Evolutionary conservation across 257 asterid species (phyloP).

Genomic region (Fraxinus americana): DNA sequence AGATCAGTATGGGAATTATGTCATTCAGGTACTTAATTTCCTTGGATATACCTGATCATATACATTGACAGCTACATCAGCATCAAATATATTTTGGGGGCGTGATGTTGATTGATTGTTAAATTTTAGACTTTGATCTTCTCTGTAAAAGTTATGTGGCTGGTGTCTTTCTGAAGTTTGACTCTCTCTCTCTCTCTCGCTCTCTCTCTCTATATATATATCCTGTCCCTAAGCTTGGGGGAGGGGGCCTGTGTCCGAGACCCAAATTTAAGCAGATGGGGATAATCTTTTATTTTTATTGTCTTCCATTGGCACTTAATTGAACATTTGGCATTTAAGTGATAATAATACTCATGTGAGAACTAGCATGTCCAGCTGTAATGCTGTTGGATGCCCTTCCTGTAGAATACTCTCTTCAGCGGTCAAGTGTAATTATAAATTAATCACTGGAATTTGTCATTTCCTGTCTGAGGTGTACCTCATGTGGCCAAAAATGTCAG

Average conservation of each 20-base stretch:
- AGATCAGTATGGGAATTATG: slow-evolving; percentile 90
- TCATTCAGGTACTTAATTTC: slow-evolving; percentile 70
- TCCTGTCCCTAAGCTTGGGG: background rate
- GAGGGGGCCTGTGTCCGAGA: background rate
- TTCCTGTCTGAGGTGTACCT: background rate
- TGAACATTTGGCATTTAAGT: background rate
- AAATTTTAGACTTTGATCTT: slow-evolving; percentile 3
- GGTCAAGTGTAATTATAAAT: background rate
- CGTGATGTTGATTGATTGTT: background rate
- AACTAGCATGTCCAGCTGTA: background rate
- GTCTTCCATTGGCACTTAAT: background rate
- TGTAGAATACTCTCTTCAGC: background rate
- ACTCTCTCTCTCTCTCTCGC: background rate
- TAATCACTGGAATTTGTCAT: background rate
- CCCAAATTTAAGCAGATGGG: background rate
- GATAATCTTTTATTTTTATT: no score
- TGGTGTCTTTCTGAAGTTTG: background rate
- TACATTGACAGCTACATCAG: background rate
- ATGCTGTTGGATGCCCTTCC: background rate
- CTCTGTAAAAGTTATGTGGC: background rate
- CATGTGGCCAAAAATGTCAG: background rate
- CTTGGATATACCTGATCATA: background rate
- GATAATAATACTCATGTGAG: no score
- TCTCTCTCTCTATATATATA: background rate
- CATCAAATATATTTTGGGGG: background rate